Base-by-base conservation (phyloP, 2,329 filamentous ascomycete species). In the Alternaria dauci region DNA sequence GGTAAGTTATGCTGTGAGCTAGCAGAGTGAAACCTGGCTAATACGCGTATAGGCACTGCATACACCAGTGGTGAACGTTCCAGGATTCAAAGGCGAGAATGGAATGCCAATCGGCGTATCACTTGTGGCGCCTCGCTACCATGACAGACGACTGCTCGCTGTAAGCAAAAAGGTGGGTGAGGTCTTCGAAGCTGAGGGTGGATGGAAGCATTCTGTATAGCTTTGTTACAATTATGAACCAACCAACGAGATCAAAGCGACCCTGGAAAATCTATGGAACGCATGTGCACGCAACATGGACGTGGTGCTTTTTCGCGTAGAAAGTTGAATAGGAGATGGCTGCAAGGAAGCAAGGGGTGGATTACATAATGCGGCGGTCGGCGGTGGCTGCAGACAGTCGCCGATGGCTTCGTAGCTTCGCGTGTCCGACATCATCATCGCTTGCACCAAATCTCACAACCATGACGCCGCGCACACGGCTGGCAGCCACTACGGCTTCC, bases 51-150 rank as follows among this genome's bases (percentile, higher is more conserved):
- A 63, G 67, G 68, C 67, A 58, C 74, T 90, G 14, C 88, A 91
- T 62, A 84, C 82, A 1, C 88, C 88, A 0, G 86, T 87, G 0
- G 75, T 90, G n/a, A 90, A 90, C 60, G 73, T 91, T 0, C 87
- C 88, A 0, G 88, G 87, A 0, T 90, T 91, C 65, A 75, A 80
- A 34, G 88, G 88, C 0, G 79, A 79, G 30, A 81, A 85, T 59
- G 82, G 80, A 0, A 75, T 91, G 81, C 89, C 88, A 0, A 81
- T 91, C 38, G 88, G 89, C 0, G 66, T 88, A 20, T 86, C 84
- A 0, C 68, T 87, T 1, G 82, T 87, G 0, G 80, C 79, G 0
- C 77, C 81, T 1, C 57, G 75, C 28, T 76, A 76, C 59, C 64
- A 67, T 44, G 71, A 78, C 36, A 67, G 72, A 54, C 62, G 69